phyloP scores from a whole-genome alignment of 352 stramenopile genomes.

The Pythium sp. region DNA sequence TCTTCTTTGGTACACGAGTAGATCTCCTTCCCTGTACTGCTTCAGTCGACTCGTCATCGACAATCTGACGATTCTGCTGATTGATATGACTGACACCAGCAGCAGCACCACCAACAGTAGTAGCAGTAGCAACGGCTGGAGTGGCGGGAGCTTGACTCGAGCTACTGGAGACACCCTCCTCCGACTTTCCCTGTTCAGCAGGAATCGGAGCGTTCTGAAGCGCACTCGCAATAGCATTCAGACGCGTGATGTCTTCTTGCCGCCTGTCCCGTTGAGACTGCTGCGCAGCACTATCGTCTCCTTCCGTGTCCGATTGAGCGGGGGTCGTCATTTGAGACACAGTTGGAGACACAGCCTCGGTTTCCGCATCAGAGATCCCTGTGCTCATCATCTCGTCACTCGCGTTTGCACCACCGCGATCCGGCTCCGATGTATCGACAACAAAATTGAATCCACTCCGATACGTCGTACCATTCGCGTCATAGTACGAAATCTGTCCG shows the following conservation, averaged over 20 bases:
- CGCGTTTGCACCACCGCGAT: not conserved
- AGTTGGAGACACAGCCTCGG: conserved; percentile 48
- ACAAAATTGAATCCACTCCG: conserved; percentile 58
- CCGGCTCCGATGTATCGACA: conserved; percentile 17
- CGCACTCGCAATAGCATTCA: conserved; percentile 32
- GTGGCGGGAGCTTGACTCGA: not conserved
- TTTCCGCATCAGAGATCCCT: conserved; percentile 53
- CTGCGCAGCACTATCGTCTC: conserved; percentile 28
- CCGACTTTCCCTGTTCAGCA: not conserved
- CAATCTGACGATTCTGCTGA: not conserved
- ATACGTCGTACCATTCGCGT: conserved; percentile 64
- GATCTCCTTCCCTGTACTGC: conserved; percentile 37
- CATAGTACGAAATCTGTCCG: conserved; percentile 59
- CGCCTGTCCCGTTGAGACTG: conserved; percentile 31
- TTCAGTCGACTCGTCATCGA: conserved; percentile 12
- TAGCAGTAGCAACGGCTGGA: not conserved
- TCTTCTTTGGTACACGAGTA: conserved; percentile 68
- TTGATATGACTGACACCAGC: not conserved
- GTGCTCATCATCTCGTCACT: conserved; percentile 5
- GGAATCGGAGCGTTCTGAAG: conserved; percentile 11
- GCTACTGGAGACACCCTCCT: not conserved
- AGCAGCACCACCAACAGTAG: not conserved
- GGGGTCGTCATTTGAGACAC: conserved; percentile 72
- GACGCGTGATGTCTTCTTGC: conserved; percentile 19
- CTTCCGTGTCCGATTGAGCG: conserved; percentile 62